Evolutionary conservation across 2,329 filamentous ascomycete genomes (phyloP), one percentile per base, ranked within the genome.

Genomic region (Xylariaceae sp.): DNA sequence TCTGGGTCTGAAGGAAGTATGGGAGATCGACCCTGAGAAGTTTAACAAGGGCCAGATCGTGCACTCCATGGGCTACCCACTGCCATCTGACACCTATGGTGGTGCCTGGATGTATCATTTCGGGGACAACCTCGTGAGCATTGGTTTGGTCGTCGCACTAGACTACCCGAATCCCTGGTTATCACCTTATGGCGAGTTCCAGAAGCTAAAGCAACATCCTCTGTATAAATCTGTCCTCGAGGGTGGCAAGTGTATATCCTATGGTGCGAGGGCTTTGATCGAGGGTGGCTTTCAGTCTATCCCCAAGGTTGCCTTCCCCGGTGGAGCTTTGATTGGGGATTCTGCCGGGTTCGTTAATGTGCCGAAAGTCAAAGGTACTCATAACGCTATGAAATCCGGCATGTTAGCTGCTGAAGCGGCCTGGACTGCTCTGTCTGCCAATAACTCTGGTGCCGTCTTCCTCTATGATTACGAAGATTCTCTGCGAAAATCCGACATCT

Each of bases 61-160:
- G 3, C 94, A 99, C 75, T 88, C 90, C 3, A 84, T 99, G 85
- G 94, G 94, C 26, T 97, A 95, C 67, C 94, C 94, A 26, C 74
- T 99, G 44, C 83, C 90, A 12, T 83, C 80, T 64, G 87, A 97
- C 68, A 94, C 91, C 6, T 99, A 99, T 69, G 94, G 94, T 62
- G 94, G 94, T 62, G 91, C 89, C n/a, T 99, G 91, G 86, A 91
- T 99, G 89, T 99, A 99, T 69, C 94, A 99, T 72, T 99, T 97
- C 72, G 94, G 91, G 39, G 92, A 99, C 65, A 99, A 97, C 72
- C 81, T 97, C 65, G 92, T 99, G 57, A 91, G 86, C 62, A 79
- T 99, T 53, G 94, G 94, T 29, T 78, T 97, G 19, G 94, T 99
- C 8, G 88, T 95, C 39, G 91, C 91, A 29, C 80, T 99, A 51